phyloP scores from a whole-genome alignment of 306 rosid genomes.

The Malus domestica region DNA sequence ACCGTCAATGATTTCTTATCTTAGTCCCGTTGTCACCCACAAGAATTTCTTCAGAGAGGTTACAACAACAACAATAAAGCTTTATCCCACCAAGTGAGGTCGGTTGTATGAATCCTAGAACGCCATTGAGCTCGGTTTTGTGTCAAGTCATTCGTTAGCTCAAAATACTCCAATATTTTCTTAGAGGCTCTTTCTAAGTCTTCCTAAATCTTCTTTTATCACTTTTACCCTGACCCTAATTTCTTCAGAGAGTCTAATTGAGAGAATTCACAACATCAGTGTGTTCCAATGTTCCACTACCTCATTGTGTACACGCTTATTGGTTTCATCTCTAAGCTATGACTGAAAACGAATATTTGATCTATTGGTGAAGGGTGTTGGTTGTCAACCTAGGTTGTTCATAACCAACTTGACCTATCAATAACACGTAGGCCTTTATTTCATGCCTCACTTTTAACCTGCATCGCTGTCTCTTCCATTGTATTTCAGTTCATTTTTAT shows the following conservation, averaged over 20 bases:
- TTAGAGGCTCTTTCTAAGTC: too few relatives aligned
- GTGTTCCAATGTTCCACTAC: too few relatives aligned
- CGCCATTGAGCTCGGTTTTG: rapidly evolving
- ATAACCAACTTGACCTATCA: conserved; percentile 33
- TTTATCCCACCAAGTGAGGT: rapidly evolving
- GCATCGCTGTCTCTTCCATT: conserved; percentile 33
- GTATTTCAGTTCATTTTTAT: conserved; percentile 2
- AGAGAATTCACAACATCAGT: too few relatives aligned
- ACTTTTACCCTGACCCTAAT: too few relatives aligned
- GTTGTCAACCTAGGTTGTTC: conserved; percentile 55
- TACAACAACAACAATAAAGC: too few relatives aligned
- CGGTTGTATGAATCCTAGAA: rapidly evolving
- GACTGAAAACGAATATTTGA: not conserved
- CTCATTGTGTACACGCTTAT: not conserved
- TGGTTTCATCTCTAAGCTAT: not conserved
- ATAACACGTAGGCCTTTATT: conserved; percentile 18
- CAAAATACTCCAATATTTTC: too few relatives aligned
- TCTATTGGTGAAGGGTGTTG: conserved; percentile 24
- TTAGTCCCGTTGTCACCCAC: rapidly evolving
- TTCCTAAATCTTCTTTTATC: too few relatives aligned
- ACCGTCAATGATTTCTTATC: too few relatives aligned
- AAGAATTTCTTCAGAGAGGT: too few relatives aligned
- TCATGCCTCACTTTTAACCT: conserved; percentile 43
- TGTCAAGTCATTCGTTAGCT: too few relatives aligned
- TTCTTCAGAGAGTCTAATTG: too few relatives aligned